These are phyloP conservation scores for Eucalyptus urophylla DNA, from an alignment of 345 rosid genomes.

Conservation along the genomic window DNA sequence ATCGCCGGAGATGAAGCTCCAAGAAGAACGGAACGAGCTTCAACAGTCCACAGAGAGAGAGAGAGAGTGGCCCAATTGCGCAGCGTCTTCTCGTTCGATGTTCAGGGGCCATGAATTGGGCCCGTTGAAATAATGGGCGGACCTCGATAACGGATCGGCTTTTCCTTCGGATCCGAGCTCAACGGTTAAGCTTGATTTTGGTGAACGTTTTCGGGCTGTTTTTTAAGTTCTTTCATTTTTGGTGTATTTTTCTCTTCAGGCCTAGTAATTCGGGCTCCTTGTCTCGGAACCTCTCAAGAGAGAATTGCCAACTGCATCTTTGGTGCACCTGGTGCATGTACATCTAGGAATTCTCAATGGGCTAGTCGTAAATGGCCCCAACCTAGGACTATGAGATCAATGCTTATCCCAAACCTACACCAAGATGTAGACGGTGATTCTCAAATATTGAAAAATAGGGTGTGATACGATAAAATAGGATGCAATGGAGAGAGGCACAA, in stretches of 20 bases:
- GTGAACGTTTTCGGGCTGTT: neutral
- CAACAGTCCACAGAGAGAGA: neutral
- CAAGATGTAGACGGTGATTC: accelerated
- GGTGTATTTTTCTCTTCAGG: neutral
- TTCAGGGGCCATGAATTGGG: neutral
- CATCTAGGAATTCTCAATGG: neutral
- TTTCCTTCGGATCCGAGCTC: neutral
- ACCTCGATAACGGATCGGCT: neutral
- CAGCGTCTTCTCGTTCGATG: neutral
- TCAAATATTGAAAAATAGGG: accelerated
- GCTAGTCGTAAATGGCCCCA: neutral
- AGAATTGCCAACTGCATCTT: neutral
- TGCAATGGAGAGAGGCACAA: accelerated
- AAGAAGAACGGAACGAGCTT: too few species aligned
- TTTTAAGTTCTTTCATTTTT: neutral
- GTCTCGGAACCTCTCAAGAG: neutral
- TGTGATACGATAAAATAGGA: too few species aligned
- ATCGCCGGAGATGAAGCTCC: too few species aligned
- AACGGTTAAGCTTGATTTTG: neutral
- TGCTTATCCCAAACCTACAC: neutral
- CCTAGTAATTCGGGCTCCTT: neutral
- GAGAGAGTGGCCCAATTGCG: neutral
- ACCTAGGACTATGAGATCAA: neutral
- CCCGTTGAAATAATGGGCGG: neutral
- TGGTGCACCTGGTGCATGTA: neutral